Conservation (phyloP, 2,329 filamentous ascomycete species). For the Zelopaecilomyces penicillatus region DNA sequence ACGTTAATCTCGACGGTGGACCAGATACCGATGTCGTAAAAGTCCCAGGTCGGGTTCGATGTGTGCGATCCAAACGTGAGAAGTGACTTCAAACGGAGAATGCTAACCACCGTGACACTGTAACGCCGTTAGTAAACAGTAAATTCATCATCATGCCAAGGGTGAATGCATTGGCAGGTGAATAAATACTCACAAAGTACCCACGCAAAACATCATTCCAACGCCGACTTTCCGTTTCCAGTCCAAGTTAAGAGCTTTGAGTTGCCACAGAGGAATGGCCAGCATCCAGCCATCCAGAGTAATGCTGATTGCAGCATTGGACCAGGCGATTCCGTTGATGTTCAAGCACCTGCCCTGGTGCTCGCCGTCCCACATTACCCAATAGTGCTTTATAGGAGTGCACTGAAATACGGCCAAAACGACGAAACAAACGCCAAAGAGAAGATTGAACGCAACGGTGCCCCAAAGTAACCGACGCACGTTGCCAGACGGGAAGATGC, state of each 20-base stretch:
- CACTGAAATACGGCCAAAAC: slow-evolving; percentile 42
- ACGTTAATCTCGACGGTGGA: slow-evolving; percentile 31
- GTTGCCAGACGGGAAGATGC: slow-evolving; percentile 38
- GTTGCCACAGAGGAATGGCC: slow-evolving; percentile 38
- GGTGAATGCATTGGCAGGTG: background rate
- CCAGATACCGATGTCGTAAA: slow-evolving; percentile 23
- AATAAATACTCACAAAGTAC: slow-evolving; percentile 31
- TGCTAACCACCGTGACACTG: slow-evolving; percentile 30
- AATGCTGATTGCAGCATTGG: slow-evolving; percentile 45
- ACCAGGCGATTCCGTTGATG: slow-evolving; percentile 41
- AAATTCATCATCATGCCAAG: background rate
- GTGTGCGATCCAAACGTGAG: slow-evolving; percentile 21
- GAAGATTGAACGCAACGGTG: slow-evolving; percentile 30
- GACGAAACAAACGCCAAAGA: slow-evolving; percentile 34
- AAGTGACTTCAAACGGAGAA: slow-evolving; percentile 27
- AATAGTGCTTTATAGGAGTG: slow-evolving; percentile 41
- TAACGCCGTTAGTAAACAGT: slow-evolving; percentile 2
- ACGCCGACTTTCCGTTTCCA: slow-evolving; percentile 43
- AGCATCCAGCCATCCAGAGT: slow-evolving; percentile 44
- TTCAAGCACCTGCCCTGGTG: slow-evolving; percentile 40
- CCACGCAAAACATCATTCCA: slow-evolving; percentile 41
- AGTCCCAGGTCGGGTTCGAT: slow-evolving; percentile 28
- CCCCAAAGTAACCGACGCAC: slow-evolving; percentile 34
- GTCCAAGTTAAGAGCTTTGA: slow-evolving; percentile 33
- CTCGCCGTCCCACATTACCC: slow-evolving; percentile 43